phyloP scores from a whole-genome alignment of 2,329 filamentous ascomycete genomes.

The Scopulariopsis brevicaulis region DNA sequence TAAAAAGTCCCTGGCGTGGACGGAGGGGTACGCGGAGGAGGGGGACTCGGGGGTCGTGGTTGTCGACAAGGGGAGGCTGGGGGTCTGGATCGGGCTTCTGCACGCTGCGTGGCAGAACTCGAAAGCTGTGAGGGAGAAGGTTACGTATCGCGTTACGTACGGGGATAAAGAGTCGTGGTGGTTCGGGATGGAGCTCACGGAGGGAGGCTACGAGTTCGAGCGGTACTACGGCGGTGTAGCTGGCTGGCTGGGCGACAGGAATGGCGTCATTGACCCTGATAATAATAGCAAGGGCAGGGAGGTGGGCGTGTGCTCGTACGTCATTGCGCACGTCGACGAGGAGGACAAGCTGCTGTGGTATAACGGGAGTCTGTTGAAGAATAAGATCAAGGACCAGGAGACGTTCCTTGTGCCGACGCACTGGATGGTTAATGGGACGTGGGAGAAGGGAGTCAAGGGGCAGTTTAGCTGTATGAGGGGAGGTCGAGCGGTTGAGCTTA shows the following conservation, averaged over 20 bases:
- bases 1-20: slow-evolving; percentile 23
- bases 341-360: slow-evolving; percentile 25
- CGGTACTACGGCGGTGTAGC: slow-evolving; percentile 27
- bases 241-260: slow-evolving; percentile 15
- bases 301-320: slow-evolving; percentile 23
- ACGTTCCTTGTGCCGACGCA: slow-evolving; percentile 22
- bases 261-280: not conserved
- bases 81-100: slow-evolving; percentile 24
- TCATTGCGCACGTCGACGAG: slow-evolving; percentile 29
- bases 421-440: slow-evolving; percentile 27
- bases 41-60: slow-evolving; percentile 28
- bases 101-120: slow-evolving; percentile 33
- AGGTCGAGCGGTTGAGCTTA: not conserved
- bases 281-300: slow-evolving; percentile 3
- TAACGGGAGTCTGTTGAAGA: slow-evolving; percentile 29
- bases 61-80: slow-evolving; percentile 23
- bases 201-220: slow-evolving; percentile 25
- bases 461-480: slow-evolving; percentile 25
- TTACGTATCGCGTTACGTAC: slow-evolving; percentile 27
- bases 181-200: slow-evolving; percentile 28
- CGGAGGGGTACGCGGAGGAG: slow-evolving; percentile 26
- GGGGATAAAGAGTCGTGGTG: slow-evolving; percentile 35
- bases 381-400: slow-evolving; percentile 18
- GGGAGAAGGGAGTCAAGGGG: slow-evolving; percentile 19
- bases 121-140: slow-evolving; percentile 19